phyloP scores from a whole-genome alignment of 768 basidiomycete genomes.

The Leccinum broughii region DNA sequence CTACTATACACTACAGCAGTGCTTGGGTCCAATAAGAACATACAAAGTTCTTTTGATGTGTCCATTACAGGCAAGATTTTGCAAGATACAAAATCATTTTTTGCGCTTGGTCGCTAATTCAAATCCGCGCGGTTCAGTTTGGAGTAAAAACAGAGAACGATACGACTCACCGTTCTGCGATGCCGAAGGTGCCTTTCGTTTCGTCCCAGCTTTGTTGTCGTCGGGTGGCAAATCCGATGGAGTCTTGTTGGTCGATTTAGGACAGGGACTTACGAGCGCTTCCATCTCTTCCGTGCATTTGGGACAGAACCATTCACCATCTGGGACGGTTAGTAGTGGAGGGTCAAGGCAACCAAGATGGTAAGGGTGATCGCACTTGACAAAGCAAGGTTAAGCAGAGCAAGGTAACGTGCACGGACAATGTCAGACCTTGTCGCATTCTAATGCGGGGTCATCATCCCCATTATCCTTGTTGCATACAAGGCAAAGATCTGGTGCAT shows the following conservation, averaged over 20 bases:
- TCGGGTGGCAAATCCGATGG: constrained; percentile 4
- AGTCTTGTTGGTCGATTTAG: constrained; percentile 23
- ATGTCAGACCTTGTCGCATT: constrained; percentile 81
- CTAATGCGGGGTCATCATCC: constrained; percentile 72
- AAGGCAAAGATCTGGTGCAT: constrained; percentile 66
- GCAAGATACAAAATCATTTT: constrained; percentile 27
- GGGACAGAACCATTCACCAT: constrained; percentile 93
- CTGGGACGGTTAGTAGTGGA: constrained; percentile 73
- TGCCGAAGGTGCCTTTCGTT: constrained; percentile 47
- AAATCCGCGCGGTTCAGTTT: not conserved
- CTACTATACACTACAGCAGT: constrained; percentile 16
- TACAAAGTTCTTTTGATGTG: constrained; percentile 1
- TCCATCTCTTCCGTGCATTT: constrained; percentile 63
- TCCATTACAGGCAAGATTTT: not conserved
- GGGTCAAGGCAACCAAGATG: constrained; percentile 82
- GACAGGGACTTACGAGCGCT: constrained; percentile 34
- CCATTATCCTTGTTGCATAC: constrained; percentile 70
- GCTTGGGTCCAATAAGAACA: constrained; percentile 4
- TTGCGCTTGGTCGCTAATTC: constrained; percentile 40
- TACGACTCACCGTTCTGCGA: constrained; percentile 38
- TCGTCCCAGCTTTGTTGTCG: constrained; percentile 34
- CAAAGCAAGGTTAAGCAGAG: constrained; percentile 5
- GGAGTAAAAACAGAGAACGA: not conserved
- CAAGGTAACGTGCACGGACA: not conserved
- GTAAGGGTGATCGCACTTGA: constrained; percentile 85